These are phyloP conservation scores for Panicum miliaceum DNA, from an alignment of 176 grass and related monocot species.

Conservation along the genomic window DNA sequence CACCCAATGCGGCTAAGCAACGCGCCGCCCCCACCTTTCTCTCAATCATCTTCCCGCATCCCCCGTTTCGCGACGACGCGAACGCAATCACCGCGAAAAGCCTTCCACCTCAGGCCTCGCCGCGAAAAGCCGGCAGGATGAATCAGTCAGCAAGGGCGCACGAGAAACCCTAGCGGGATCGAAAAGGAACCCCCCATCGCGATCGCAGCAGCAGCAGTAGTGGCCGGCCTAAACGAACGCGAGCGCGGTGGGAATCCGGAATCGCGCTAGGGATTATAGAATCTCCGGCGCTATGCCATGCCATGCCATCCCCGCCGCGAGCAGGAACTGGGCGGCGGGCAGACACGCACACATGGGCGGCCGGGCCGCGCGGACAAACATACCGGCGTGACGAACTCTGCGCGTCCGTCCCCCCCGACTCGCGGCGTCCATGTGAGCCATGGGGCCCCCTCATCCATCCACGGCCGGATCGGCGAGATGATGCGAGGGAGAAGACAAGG, in stretches of 20 bases:
- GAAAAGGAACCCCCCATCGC: background rate
- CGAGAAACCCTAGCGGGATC: conserved; percentile 16
- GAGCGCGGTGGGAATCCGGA: conserved; percentile 28
- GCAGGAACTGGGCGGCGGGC: conserved; percentile 1
- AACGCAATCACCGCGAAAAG: conserved; percentile 29
- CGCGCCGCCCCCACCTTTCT: background rate
- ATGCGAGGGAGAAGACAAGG: conserved; percentile 29
- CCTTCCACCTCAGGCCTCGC: conserved; percentile 24
- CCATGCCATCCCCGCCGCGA: background rate
- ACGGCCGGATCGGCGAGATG: conserved; percentile 16
- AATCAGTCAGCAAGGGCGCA: conserved; percentile 4
- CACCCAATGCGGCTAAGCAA: background rate
- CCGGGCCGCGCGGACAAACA: conserved; percentile 22
- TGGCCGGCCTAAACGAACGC: background rate
- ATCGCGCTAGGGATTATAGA: conserved; percentile 2
- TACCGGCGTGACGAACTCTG: conserved; percentile 53
- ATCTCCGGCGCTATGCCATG: conserved; percentile 9
- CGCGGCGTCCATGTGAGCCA: conserved; percentile 57
- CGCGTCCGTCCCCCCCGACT: background rate
- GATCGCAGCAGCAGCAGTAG: background rate
- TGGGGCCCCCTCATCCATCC: conserved; percentile 24
- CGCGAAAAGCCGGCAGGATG: conserved; percentile 2
- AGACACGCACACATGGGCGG: conserved; percentile 28
- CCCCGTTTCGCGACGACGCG: background rate
- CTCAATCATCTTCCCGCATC: background rate